Conservation (phyloP, 257 asterid genomes). For the Nicotiana tomentosiformis region DNA sequence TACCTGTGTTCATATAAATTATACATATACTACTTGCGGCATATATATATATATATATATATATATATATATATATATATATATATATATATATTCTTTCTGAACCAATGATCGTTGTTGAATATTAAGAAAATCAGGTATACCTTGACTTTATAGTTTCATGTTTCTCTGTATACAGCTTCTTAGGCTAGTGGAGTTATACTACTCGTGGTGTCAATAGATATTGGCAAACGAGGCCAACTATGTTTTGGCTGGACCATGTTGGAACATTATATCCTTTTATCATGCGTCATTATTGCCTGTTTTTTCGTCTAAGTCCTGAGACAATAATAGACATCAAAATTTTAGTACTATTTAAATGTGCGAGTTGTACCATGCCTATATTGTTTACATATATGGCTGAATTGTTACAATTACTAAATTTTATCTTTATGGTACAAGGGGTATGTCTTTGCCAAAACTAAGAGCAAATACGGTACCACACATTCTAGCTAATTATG, state of each 20-base stretch:
- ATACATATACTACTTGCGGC: no score
- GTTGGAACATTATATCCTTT: not conserved
- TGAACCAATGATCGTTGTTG: not conserved
- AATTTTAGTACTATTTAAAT: not conserved
- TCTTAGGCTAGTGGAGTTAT: not conserved
- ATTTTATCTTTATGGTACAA: not conserved
- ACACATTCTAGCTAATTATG: no score
- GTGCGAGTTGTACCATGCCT: not conserved
- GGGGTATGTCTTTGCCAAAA: not conserved
- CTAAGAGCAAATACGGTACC: no score
- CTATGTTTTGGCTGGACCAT: not conserved
- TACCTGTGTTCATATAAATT: no score
- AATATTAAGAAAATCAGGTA: not conserved
- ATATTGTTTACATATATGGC: no score
- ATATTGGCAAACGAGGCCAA: not conserved
- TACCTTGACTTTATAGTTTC: not conserved
- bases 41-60: no score
- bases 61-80: no score
- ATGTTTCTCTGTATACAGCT: not conserved
- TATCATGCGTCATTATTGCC: not conserved
- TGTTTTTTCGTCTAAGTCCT: not conserved
- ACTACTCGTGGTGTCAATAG: no score
- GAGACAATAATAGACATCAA: not conserved
- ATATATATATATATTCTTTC: no score
- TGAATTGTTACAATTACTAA: no score